These are phyloP conservation scores for Colletotrichum salicis DNA, from an alignment of 2,329 filamentous ascomycete species.

Conservation along the genomic window DNA sequence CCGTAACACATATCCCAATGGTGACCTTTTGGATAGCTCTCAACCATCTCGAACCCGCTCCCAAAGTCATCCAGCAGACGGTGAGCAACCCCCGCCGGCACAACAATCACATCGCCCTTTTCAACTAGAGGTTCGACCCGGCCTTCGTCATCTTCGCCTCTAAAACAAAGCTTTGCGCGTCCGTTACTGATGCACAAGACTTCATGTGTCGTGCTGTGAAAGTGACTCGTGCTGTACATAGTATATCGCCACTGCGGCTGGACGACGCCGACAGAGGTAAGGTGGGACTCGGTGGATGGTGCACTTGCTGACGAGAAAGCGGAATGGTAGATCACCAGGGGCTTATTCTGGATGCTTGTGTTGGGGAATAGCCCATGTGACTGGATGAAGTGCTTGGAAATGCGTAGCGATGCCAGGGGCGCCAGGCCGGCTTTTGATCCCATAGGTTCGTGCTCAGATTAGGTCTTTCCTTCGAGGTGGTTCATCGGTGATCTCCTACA, in stretches of 20 bases:
- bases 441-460: not conserved
- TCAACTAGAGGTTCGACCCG: conserved; percentile 65
- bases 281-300: conserved; percentile 65
- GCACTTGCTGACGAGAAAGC: conserved; percentile 62
- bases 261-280: conserved; percentile 64
- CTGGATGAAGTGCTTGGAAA: conserved; percentile 70
- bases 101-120: conserved; percentile 71
- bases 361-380: conserved; percentile 69
- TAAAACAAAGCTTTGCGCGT: conserved; percentile 71
- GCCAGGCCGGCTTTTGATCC: not conserved
- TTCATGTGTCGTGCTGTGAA: conserved; percentile 75
- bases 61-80: conserved; percentile 66
- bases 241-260: conserved; percentile 74
- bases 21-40: conserved; percentile 67
- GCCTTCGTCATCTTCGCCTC: conserved; percentile 69
- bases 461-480: not conserved
- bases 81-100: conserved; percentile 75
- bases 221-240: conserved; percentile 75
- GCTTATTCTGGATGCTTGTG: conserved; percentile 70
- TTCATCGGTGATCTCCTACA: not conserved
- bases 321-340: conserved; percentile 73
- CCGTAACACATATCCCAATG: conserved; percentile 82
- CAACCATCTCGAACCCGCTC: conserved; percentile 73
- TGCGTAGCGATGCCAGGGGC: conserved; percentile 60
- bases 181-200: conserved; percentile 70